phyloP scores from a whole-genome alignment of 345 rosid species.

The Hevea brasiliensis region DNA sequence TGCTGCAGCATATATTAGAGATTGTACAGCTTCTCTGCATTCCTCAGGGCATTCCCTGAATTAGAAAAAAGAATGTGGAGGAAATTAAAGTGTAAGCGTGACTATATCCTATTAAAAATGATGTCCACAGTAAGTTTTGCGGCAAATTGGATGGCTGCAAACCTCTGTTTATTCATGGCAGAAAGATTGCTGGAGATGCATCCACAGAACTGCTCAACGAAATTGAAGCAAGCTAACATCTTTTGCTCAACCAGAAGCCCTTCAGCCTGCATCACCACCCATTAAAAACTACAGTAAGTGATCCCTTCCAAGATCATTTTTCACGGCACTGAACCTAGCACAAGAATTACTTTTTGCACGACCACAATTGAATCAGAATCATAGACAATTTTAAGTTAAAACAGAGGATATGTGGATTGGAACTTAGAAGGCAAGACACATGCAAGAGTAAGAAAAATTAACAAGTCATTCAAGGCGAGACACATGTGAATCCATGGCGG shows the following conservation, averaged over 20 bases:
- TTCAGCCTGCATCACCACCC: slow-evolving; percentile 55
- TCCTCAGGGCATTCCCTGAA: slow-evolving; percentile 85
- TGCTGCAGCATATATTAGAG: slow-evolving; percentile 79
- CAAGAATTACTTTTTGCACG: too few species aligned
- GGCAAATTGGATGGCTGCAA: neutral
- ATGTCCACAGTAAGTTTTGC: neutral
- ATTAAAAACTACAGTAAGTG: neutral
- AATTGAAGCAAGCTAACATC: slow-evolving; percentile 49
- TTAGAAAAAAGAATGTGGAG: neutral
- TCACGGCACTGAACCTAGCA: too few species aligned
- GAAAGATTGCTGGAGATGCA: slow-evolving; percentile 50
- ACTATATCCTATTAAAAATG: too few species aligned
- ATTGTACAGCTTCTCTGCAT: slow-evolving; percentile 73
- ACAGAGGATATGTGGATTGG: too few species aligned
- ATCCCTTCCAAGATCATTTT: too few species aligned
- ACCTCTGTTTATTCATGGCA: slow-evolving; percentile 67
- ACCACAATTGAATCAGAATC: too few species aligned
- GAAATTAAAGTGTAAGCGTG: neutral
- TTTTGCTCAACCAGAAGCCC: slow-evolving; percentile 70
- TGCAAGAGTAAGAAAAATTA: too few species aligned
- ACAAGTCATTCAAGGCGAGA: too few species aligned
- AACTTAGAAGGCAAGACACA: too few species aligned
- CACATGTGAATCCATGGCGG: too few species aligned
- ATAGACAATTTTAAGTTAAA: too few species aligned
- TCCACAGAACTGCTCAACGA: slow-evolving; percentile 53